Evolutionary conservation across 1,139 yeast species (phyloP), one percentile per base, ranked within the genome.

Genomic region (Scheffersomyces cryptocercus): DNA sequence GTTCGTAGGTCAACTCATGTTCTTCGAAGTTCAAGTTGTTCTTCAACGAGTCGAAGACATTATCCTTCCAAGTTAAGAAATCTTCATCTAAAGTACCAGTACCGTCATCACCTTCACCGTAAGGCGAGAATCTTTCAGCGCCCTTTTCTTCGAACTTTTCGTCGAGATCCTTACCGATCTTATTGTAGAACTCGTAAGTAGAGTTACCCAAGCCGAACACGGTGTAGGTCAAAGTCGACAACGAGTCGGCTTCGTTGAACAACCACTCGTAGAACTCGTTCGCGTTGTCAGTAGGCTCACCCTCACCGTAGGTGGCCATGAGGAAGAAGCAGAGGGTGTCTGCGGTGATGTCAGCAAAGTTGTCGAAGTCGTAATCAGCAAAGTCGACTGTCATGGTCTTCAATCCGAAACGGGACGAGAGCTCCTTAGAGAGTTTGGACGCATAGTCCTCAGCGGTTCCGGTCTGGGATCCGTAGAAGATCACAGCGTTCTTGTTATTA

Each of bases 391-490:
- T 82, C 86, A 95, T 84, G 7, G 95, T 81, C 53, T 84, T 82
- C 56, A 93, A 75, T 37, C 91, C 91, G 62, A 86, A 91, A 62
- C 86, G 79, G 26, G 96, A 76, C 53, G 84, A 81, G 55, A 93
- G 82, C 64, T 93, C 99, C 64, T 90, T 90, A 39, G 96, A 82
- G 55, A 90, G 82, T 63, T 95, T 88, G 54, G 87, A 80, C 15
- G 97, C 96, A 58, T 90, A 93, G 63, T 93, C 99, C 68, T 93
- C 99, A 39, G 99, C 96, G n/a, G 99, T 93, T 53, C 99, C 99
- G 10, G 99, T 95, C 68, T 93, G 99, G 5, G 99, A 91, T 5
- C 97, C 98, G 62, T 79, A 95, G 52, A 93, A 79, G n/a, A 93
- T 84, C 35, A 87, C 73, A 39, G 88, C 85, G 55, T 87, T 85